Percentiles rank a stretch among this genome's conserved stretches.
phyloP scores from a whole-genome alignment of 805 yeast species.

The Metschnikowia anglica region DNA sequence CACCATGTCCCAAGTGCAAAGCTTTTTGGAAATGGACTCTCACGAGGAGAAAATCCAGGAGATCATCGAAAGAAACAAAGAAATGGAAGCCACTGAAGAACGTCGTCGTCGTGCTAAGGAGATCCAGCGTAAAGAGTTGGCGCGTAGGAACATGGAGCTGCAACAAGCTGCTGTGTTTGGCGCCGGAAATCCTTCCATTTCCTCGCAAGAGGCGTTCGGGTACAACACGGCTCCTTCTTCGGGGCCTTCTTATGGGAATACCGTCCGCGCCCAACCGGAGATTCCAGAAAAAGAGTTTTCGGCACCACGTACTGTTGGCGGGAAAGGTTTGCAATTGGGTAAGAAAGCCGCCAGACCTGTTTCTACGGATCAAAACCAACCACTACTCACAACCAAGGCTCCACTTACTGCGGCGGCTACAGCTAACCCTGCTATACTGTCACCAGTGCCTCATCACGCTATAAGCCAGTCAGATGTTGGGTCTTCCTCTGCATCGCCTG shows the following conservation, averaged over 20 bases:
- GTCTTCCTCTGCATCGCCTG: slow-evolving; percentile 26
- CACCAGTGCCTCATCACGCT: slow-evolving; percentile 16
- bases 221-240: slow-evolving; percentile 19
- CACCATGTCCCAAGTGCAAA: slow-evolving; percentile 75
- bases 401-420: slow-evolving; percentile 11
- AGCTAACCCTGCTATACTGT: background rate
- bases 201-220: slow-evolving; percentile 12
- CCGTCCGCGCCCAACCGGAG: slow-evolving; percentile 9
- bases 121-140: slow-evolving; percentile 76
- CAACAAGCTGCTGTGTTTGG: slow-evolving; percentile 21
- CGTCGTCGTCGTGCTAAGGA: slow-evolving; percentile 94
- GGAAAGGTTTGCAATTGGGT: slow-evolving; percentile 80
- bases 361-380: slow-evolving; percentile 22
- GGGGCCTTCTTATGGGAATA: slow-evolving; percentile 15
- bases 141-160: slow-evolving; percentile 57
- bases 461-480: slow-evolving; percentile 22
- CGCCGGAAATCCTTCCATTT: slow-evolving; percentile 1
- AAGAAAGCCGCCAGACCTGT: slow-evolving; percentile 41
- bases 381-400: slow-evolving; percentile 21
- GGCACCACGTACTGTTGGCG: slow-evolving; percentile 31
- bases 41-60: slow-evolving; percentile 99
- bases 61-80: slow-evolving; percentile 94
- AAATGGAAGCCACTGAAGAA: slow-evolving; percentile 94
- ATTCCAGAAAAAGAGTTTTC: slow-evolving; percentile 31
- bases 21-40: slow-evolving; percentile 94